These are phyloP conservation scores for Colletotrichum karsti DNA, from an alignment of 2,329 filamentous ascomycete genomes.

Conservation along the genomic window DNA sequence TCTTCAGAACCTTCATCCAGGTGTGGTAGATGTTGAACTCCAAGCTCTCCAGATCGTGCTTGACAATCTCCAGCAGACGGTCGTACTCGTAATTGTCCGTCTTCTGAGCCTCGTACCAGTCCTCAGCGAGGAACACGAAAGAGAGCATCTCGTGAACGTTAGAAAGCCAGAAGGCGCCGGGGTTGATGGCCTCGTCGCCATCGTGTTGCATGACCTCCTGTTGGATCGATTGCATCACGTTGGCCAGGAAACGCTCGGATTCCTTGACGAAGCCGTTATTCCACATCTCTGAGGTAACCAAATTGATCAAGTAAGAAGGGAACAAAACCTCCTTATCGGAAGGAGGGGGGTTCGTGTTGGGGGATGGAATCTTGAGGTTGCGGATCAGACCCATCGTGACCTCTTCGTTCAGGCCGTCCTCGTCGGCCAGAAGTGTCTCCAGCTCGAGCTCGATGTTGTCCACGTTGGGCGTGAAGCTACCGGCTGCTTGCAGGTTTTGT, in stretches of 20 bases:
- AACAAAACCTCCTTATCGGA: conserved; percentile 99
- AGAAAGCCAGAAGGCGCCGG: conserved; percentile 97
- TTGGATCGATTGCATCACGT: conserved; percentile 99
- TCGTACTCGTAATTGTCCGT: conserved; percentile 99
- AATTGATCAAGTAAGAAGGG: conserved; percentile 97
- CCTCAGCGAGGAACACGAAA: conserved; percentile 97
- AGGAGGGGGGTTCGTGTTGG: conserved; percentile 85
- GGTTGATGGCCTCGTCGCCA: conserved; percentile 95
- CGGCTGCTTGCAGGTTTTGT: conserved; percentile 77
- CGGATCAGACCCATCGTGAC: conserved; percentile 95
- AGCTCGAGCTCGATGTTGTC: conserved; percentile 97
- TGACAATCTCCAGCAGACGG: conserved; percentile 95
- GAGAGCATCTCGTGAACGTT: conserved; percentile 99
- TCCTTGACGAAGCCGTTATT: conserved; percentile 99
- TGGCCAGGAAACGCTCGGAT: conserved; percentile 97
- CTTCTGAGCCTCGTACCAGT: conserved; percentile 99
- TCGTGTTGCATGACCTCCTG: conserved; percentile 99
- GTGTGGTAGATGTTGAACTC: conserved; percentile 99
- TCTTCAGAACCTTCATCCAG: conserved; percentile 99
- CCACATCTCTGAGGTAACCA: conserved; percentile 99
- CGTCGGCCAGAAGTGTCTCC: conserved; percentile 91
- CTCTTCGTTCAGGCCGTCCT: conserved; percentile 96
- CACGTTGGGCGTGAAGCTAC: conserved; percentile 80
- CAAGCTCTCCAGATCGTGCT: conserved; percentile 96
- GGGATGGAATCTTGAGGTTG: conserved; percentile 94